A percentile compares a stretch with the other conserved stretches of the same genome.
Conservation (phyloP, 495 filamentous ascomycete species). For the Lasiosphaeris hirsuta region DNA sequence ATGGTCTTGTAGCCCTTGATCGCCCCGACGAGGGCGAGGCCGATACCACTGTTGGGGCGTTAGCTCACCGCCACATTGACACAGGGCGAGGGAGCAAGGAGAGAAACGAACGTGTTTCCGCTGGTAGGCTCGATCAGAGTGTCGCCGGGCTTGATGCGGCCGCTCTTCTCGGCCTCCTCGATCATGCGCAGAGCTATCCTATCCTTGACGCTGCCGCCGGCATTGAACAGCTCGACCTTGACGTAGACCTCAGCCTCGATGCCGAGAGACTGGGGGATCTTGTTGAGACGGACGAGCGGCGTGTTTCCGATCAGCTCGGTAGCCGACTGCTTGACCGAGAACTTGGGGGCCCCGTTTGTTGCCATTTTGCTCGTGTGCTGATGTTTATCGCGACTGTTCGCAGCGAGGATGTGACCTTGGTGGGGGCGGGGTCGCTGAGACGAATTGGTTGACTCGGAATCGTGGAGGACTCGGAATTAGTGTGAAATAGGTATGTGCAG, state of each 20-base stretch:
- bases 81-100: not conserved
- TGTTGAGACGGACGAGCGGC: constrained; percentile 87
- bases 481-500: not conserved
- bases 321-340: constrained; percentile 38
- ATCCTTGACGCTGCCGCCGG: constrained; percentile 96
- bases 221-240: constrained; percentile 96
- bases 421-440: not conserved
- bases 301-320: constrained; percentile 82
- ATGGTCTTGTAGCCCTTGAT: constrained; percentile 98
- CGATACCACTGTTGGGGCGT: constrained; percentile 66
- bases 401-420: not conserved
- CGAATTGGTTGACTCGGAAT: not conserved
- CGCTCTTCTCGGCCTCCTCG: constrained; percentile 85
- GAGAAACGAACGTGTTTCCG: constrained; percentile 75
- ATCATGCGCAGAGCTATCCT: constrained; percentile 97
- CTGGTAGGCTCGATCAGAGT: constrained; percentile 97
- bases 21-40: constrained; percentile 86
- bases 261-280: constrained; percentile 81
- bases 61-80: constrained; percentile 21
- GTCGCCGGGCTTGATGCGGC: constrained; percentile 94
- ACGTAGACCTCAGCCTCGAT: constrained; percentile 90
- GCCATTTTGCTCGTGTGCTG: constrained; percentile 9
- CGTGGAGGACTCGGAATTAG: not conserved
- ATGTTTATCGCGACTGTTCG: no score
- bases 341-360: constrained; percentile 23